These are phyloP conservation scores for Anthoceros angustus DNA, from an alignment of 225 moss, liverwort and hornwort species.

Conservation along the genomic window DNA sequence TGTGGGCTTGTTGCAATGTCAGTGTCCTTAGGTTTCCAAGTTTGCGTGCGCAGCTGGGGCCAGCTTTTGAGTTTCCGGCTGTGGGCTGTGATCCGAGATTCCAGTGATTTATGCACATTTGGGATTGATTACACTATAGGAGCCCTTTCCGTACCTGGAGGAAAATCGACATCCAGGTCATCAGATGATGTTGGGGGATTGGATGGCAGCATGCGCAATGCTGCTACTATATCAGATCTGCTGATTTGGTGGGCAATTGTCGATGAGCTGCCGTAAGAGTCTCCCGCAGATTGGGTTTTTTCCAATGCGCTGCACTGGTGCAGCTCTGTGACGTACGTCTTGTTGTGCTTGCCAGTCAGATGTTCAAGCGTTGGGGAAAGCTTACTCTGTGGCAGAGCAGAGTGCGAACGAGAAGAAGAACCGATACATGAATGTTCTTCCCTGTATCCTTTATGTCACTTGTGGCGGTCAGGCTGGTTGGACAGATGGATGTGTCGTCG, in stretches of 20 bases:
- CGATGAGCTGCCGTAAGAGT: neutral
- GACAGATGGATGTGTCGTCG: too few species aligned
- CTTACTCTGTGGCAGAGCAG: neutral
- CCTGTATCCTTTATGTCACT: neutral
- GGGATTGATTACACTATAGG: slow-evolving; percentile 5
- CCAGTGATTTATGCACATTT: slow-evolving; percentile 4
- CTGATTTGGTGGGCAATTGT: slow-evolving; percentile 6
- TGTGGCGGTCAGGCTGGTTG: too few species aligned
- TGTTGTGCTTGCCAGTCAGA: neutral
- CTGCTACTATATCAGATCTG: slow-evolving; percentile 4
- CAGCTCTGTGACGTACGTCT: neutral
- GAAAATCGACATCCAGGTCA: neutral
- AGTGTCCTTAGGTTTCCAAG: neutral
- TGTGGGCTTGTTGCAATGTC: neutral
- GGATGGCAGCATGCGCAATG: slow-evolving; percentile 5
- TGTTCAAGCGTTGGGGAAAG: neutral
- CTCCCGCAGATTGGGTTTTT: slow-evolving; percentile 3
- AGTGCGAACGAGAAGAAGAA: slow-evolving; percentile 2
- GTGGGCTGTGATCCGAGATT: neutral
- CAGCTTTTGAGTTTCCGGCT: neutral
- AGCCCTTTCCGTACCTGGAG: neutral
- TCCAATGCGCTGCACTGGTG: neutral
- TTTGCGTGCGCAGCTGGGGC: neutral
- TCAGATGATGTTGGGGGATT: slow-evolving; percentile 1
- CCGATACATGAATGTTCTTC: slow-evolving; percentile 1